Conservation (phyloP, 2,329 filamentous ascomycete genomes). For the Dendryphion nanum region DNA sequence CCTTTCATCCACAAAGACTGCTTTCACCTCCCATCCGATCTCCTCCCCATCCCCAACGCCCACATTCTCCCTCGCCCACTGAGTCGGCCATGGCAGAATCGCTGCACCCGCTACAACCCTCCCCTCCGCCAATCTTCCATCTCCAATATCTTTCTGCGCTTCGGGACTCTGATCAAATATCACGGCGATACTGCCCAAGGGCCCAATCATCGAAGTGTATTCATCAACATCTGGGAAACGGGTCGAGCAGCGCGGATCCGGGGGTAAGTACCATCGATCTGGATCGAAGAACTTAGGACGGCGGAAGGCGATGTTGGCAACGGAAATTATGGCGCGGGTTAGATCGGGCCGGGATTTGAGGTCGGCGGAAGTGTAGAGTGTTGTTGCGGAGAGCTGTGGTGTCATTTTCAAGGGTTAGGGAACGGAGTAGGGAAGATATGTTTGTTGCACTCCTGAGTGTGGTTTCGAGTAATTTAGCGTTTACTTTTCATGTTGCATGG, state of each 20-base stretch:
- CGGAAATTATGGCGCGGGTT: not conserved
- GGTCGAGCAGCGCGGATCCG: no score
- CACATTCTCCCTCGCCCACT: not conserved
- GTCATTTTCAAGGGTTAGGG: no score
- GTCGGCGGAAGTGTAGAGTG: not conserved
- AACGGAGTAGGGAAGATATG: no score
- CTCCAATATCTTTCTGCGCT: no score
- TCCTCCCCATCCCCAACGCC: not conserved
- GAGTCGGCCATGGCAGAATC: conserved; percentile 1
- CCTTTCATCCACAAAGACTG: conserved; percentile 4
- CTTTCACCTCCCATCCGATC: conserved; percentile 7
- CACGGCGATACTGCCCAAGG: not conserved
- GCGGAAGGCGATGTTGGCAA: conserved; percentile 1
- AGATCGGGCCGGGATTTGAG: not conserved
- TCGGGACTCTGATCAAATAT: not conserved
- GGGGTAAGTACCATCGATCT: not conserved
- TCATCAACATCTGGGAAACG: not conserved
- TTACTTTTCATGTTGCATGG: no score
- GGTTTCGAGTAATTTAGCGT: no score
- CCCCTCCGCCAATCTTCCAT: no score
- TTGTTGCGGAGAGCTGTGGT: not conserved
- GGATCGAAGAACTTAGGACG: not conserved
- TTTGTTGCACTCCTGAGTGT: no score
- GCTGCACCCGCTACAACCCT: conserved; percentile 2
- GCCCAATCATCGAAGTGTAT: not conserved